Evolutionary conservation across 2,329 filamentous ascomycete species (phyloP).

Genomic region (Neurospora crassa): DNA sequence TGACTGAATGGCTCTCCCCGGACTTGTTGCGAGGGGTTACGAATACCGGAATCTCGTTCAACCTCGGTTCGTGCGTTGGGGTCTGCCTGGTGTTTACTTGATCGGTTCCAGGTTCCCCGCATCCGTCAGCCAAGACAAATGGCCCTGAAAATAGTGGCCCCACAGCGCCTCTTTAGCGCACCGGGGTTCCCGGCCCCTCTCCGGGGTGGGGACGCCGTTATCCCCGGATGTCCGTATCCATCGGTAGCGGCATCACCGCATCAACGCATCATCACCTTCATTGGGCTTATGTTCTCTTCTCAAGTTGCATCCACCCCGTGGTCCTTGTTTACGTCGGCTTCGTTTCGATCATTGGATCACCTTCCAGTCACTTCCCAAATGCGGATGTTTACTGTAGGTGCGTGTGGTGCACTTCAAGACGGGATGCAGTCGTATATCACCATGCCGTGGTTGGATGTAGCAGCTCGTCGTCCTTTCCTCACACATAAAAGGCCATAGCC

Average conservation of each 20-base stretch:
- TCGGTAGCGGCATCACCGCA: background rate
- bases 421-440: background rate
- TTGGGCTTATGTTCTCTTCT: too few species aligned
- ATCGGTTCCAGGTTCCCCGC: background rate
- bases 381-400: background rate
- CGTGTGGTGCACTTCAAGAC: background rate
- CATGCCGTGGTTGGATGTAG: background rate
- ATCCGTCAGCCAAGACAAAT: background rate
- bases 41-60: background rate
- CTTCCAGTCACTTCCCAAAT: background rate
- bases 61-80: background rate
- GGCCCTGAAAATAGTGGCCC: background rate
- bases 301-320: too few species aligned
- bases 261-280: too few species aligned
- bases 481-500: background rate
- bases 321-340: background rate
- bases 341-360: background rate
- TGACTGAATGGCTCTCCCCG: background rate
- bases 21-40: background rate
- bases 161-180: background rate
- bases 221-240: background rate
- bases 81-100: background rate
- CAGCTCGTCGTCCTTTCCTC: background rate
- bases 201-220: background rate
- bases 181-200: background rate